Conservation (phyloP, 768 basidiomycete species). For the Calocybe gangraenosa region DNA sequence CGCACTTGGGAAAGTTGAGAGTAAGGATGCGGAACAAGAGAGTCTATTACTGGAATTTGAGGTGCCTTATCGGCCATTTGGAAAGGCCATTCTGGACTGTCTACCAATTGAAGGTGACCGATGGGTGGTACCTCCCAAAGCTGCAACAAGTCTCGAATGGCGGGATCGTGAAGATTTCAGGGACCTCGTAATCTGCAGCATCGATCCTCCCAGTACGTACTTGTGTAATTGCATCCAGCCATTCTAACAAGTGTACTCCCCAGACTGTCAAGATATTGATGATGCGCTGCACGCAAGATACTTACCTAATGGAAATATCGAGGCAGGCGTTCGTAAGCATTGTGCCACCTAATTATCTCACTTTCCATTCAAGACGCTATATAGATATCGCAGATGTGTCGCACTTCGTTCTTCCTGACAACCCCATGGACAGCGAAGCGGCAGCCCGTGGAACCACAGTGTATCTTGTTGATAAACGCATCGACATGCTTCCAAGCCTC, state of each 20-base stretch:
- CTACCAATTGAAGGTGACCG: slow-evolving; percentile 83
- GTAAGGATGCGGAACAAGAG: slow-evolving; percentile 96
- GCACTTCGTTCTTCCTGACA: slow-evolving; percentile 90
- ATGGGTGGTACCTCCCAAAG: slow-evolving; percentile 90
- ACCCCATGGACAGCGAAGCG: slow-evolving; percentile 94
- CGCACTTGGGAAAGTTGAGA: slow-evolving; percentile 84
- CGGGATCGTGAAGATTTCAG: slow-evolving; percentile 83
- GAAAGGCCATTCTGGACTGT: slow-evolving; percentile 91
- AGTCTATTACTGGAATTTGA: slow-evolving; percentile 91
- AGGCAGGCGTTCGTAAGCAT: slow-evolving; percentile 94
- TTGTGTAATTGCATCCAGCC: background rate
- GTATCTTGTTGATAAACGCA: slow-evolving; percentile 96
- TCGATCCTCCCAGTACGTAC: slow-evolving; percentile 84
- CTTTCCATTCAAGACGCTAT: background rate
- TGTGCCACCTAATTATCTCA: background rate
- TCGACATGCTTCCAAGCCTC: slow-evolving; percentile 94
- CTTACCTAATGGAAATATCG: slow-evolving; percentile 90
- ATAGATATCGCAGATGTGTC: slow-evolving; percentile 98
- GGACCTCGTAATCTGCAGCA: slow-evolving; percentile 86
- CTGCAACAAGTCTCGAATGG: slow-evolving; percentile 49
- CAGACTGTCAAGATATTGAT: slow-evolving; percentile 97
- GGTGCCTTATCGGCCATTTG: slow-evolving; percentile 94
- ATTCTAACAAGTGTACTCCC: background rate
- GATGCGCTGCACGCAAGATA: slow-evolving; percentile 90
- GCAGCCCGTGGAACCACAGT: slow-evolving; percentile 96